phyloP scores from a whole-genome alignment of 169 alveolate genomes.

The Babesia sp. region DNA sequence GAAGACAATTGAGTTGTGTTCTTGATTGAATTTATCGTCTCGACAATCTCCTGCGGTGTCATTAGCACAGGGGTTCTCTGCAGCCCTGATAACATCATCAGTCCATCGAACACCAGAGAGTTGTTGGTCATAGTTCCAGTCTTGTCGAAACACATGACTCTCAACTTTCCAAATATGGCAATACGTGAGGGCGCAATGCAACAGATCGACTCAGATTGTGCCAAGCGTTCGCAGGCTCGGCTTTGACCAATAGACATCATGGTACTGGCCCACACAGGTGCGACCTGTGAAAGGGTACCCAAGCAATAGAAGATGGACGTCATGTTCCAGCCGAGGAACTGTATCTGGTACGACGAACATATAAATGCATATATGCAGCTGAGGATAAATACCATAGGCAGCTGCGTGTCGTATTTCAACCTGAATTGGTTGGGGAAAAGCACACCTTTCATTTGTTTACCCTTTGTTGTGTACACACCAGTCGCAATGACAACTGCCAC shows the following conservation, averaged over 20 bases:
- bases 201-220: constrained; percentile 80
- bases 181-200: constrained; percentile 95
- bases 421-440: constrained; percentile 87
- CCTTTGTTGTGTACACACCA: constrained; percentile 90
- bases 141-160: constrained; percentile 94
- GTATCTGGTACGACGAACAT: constrained; percentile 75
- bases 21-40: constrained; percentile 2
- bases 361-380: constrained; percentile 69
- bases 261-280: constrained; percentile 95
- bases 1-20: background rate
- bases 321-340: constrained; percentile 79
- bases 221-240: constrained; percentile 88
- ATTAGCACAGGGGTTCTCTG: background rate
- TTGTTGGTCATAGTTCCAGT: constrained; percentile 97
- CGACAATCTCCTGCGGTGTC: constrained; percentile 23
- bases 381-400: constrained; percentile 75
- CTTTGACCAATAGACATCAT: constrained; percentile 91
- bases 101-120: constrained; percentile 83
- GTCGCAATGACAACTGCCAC: constrained; percentile 90
- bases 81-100: background rate
- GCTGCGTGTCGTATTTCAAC: constrained; percentile 78
- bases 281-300: constrained; percentile 82
- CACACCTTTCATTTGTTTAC: constrained; percentile 90
- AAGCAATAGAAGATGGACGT: constrained; percentile 82
- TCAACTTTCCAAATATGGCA: constrained; percentile 94